Percentiles rank a stretch among this genome's conserved stretches.
Evolutionary conservation across 225 moss, liverwort and hornwort species (phyloP).

Genomic region (Straminergon stramineum): DNA sequence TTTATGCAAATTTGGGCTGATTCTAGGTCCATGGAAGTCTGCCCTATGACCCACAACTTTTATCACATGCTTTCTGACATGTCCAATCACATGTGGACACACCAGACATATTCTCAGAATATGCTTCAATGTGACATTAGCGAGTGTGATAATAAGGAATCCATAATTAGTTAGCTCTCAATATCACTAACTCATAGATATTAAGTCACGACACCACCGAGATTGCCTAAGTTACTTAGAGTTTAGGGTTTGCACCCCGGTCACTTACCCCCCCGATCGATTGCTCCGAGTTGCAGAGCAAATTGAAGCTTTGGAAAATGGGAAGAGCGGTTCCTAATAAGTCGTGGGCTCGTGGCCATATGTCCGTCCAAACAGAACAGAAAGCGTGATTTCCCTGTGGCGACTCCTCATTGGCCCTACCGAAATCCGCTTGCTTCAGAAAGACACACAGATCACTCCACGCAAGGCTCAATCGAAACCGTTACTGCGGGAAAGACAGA

Average conservation of each 20-base stretch:
- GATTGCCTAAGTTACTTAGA: neutral
- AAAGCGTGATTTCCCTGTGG: neutral
- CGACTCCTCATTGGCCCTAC: neutral
- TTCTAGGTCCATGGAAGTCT: neutral
- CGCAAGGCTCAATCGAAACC: neutral
- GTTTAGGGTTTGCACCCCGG: neutral
- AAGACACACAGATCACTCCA: neutral
- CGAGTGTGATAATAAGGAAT: neutral
- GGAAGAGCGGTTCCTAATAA: neutral
- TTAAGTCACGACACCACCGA: neutral
- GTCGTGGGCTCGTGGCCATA: neutral
- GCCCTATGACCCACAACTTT: neutral
- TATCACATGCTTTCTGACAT: neutral
- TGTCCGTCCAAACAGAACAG: neutral
- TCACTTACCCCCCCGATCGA: neutral
- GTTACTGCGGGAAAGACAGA: conserved; percentile 2
- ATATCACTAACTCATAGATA: neutral
- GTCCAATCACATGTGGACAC: neutral
- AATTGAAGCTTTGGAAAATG: neutral
- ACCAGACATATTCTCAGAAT: neutral
- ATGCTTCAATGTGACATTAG: neutral
- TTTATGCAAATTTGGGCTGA: too few relatives aligned
- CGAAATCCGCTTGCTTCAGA: neutral
- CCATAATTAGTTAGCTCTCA: neutral
- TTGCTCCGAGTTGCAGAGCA: neutral